phyloP scores from a whole-genome alignment of 1,139 yeast species.

The Yamadazyma conglobata region DNA sequence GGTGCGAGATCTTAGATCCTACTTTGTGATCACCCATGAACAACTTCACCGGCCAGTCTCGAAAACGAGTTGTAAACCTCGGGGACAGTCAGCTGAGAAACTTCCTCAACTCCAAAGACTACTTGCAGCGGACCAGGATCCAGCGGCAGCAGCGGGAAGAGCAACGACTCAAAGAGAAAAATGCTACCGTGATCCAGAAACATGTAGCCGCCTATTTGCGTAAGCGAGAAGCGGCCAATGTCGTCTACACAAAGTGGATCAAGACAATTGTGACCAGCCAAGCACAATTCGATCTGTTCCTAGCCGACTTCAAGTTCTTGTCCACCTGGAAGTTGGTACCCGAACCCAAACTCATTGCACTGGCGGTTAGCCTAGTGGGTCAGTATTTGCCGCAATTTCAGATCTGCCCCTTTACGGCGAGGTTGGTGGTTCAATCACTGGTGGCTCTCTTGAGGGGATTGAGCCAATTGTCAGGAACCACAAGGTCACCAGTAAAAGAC shows the following conservation, averaged over 20 bases:
- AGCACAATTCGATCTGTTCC: conserved; percentile 11
- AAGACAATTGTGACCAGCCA: conserved; percentile 4
- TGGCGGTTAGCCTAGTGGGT: not conserved
- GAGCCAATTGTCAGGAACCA: not conserved
- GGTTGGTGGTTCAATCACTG: conserved; percentile 2
- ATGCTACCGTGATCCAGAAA: conserved; percentile 51
- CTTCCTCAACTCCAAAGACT: conserved; percentile 13
- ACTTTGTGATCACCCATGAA: too few species aligned
- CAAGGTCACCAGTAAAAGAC: too few species aligned
- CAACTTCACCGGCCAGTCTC: conserved; percentile 65
- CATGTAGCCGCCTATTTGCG: conserved; percentile 37
- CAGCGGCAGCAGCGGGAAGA: conserved; percentile 68
- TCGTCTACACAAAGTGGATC: conserved; percentile 11
- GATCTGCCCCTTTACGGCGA: conserved; percentile 1
- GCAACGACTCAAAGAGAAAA: conserved; percentile 44
- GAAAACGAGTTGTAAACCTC: conserved; percentile 66
- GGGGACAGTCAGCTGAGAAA: conserved; percentile 50
- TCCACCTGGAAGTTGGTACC: conserved; percentile 9
- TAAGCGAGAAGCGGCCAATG: conserved; percentile 14
- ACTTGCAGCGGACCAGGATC: conserved; percentile 55
- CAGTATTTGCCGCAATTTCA: not conserved
- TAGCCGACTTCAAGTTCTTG: conserved; percentile 7
- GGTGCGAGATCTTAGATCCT: too few species aligned
- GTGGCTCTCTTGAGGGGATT: not conserved
- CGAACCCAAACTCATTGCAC: not conserved